These are phyloP conservation scores for Gracilaria domingensis DNA, from an alignment of 23 red algal species.

Conservation along the genomic window DNA sequence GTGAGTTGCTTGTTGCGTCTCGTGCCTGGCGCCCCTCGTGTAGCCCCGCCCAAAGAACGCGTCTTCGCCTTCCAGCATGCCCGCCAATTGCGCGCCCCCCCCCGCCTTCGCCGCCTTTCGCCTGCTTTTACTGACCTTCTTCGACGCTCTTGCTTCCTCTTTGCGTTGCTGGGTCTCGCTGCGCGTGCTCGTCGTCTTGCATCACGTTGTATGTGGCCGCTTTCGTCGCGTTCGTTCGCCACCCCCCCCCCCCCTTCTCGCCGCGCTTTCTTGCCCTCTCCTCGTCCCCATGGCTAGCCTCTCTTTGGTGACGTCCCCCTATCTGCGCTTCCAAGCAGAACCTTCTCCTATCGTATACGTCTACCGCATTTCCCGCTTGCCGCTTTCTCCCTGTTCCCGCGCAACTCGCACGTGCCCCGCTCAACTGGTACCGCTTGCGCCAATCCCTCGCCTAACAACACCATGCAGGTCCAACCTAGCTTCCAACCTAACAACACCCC, in stretches of 20 bases:
- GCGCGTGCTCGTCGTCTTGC: background rate
- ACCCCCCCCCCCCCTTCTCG: too few relatives aligned
- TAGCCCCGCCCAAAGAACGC: background rate
- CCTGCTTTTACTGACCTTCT: background rate
- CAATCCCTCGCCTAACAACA: background rate
- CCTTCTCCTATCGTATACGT: background rate
- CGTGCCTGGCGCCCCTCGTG: background rate
- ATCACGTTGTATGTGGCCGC: background rate
- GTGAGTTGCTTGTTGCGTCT: background rate
- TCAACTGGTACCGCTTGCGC: background rate
- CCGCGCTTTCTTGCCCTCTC: too few relatives aligned
- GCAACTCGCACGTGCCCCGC: background rate
- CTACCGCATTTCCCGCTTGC: background rate
- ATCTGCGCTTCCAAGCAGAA: background rate
- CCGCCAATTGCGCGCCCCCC: background rate
- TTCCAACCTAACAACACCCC: background rate
- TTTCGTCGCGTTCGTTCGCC: conserved; percentile 6
- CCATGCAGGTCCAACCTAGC: conserved; percentile 30
- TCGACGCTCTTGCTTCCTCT: background rate
- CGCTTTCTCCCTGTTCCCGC: background rate
- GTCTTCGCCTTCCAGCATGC: background rate
- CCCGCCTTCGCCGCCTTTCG: background rate
- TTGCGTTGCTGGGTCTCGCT: background rate
- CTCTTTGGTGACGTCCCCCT: background rate
- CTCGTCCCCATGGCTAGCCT: background rate